Conservation (phyloP, 371 early-diverging fungal genomes). For the Apophysomyces sp. region DNA sequence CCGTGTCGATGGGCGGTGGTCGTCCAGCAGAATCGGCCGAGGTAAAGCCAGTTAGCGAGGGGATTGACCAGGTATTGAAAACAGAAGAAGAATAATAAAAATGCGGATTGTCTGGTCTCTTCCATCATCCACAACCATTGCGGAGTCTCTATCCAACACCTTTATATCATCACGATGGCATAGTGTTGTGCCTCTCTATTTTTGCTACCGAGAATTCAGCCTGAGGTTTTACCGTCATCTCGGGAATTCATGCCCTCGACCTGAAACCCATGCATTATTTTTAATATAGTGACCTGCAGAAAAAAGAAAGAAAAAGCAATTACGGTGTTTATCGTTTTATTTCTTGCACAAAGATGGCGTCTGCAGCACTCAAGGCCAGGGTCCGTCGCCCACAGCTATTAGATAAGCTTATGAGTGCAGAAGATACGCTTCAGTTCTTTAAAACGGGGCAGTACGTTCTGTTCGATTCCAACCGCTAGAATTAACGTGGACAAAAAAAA, state of each 20-base stretch:
- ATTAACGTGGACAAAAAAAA: neutral
- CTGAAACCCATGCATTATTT: too few relatives aligned
- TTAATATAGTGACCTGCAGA: too few relatives aligned
- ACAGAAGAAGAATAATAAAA: slow-evolving; percentile 11
- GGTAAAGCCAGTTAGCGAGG: slow-evolving; percentile 46
- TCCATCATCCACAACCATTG: neutral
- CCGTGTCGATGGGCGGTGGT: slow-evolving; percentile 22
- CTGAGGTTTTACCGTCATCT: too few relatives aligned
- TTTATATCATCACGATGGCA: too few relatives aligned
- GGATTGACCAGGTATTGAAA: slow-evolving; percentile 45
- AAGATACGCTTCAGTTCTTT: slow-evolving; percentile 22
- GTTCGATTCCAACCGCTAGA: neutral
- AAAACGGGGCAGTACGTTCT: slow-evolving; percentile 20
- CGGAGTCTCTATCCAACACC: too few relatives aligned
- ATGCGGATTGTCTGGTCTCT: neutral
- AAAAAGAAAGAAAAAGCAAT: neutral
- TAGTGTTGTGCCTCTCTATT: too few relatives aligned
- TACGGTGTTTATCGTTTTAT: neutral
- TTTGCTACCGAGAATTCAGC: too few relatives aligned
- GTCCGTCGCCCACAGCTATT: slow-evolving; percentile 21
- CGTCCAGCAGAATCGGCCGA: slow-evolving; percentile 10
- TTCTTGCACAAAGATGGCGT: slow-evolving; percentile 5
- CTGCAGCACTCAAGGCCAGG: slow-evolving; percentile 15
- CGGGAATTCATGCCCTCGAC: too few relatives aligned
- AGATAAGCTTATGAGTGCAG: slow-evolving; percentile 18